Evolutionary conservation across 192 early-diverging fungal species (phyloP).

Genomic region (Pilobolus umbonatus): DNA sequence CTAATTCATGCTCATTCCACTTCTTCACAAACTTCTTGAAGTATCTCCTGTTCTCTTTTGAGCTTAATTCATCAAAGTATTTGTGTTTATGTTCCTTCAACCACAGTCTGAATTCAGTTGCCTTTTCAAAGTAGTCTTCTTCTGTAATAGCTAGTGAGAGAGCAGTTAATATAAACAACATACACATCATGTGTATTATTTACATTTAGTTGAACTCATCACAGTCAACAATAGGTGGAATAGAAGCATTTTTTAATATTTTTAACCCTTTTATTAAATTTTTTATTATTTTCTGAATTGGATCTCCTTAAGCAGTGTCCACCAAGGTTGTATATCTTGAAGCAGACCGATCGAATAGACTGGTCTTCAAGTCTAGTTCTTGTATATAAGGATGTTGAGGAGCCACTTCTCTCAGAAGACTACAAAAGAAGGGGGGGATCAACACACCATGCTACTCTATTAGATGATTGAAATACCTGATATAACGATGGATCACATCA

Average conservation of each 20-base stretch:
- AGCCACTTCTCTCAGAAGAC: slow-evolving; percentile 68
- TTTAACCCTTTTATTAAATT: too few species aligned
- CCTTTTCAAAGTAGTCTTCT: slow-evolving; percentile 77
- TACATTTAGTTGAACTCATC: too few species aligned
- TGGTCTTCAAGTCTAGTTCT: slow-evolving; percentile 72
- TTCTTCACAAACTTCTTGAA: slow-evolving; percentile 82
- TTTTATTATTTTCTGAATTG: slow-evolving; percentile 1
- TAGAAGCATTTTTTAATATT: too few species aligned
- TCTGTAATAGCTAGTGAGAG: slow-evolving; percentile 53
- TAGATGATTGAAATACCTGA: slow-evolving; percentile 45
- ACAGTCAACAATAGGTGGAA: too few species aligned
- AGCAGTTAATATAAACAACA: too few species aligned
- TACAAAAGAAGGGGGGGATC: neutral
- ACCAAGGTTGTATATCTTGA: slow-evolving; percentile 43
- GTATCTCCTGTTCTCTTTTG: slow-evolving; percentile 61
- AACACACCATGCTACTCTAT: neutral
- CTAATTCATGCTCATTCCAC: slow-evolving; percentile 77
- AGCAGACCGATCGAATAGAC: slow-evolving; percentile 76
- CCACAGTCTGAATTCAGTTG: slow-evolving; percentile 80
- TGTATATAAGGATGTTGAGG: slow-evolving; percentile 76
- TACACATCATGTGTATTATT: too few species aligned
- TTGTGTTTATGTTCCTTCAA: slow-evolving; percentile 63
- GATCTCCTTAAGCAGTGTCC: slow-evolving; percentile 12
- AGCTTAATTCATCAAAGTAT: slow-evolving; percentile 72
- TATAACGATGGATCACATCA: slow-evolving; percentile 61